Conservation (phyloP, 2,329 filamentous ascomycete genomes). For the Alternaria atra region DNA sequence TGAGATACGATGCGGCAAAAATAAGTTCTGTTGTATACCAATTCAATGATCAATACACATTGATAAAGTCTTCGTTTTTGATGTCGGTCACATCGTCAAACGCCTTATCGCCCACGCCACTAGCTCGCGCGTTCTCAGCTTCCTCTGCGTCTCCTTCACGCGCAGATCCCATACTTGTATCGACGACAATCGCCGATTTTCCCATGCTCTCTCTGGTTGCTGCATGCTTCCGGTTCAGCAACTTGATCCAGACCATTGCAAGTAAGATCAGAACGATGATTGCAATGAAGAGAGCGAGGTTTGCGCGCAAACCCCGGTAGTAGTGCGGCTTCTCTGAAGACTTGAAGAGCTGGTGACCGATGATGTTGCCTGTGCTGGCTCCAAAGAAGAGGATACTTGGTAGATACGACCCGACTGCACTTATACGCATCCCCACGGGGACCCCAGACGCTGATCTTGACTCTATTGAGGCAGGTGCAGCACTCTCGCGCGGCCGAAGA, state of each 20-base stretch:
- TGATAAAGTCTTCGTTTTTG: constrained; percentile 71
- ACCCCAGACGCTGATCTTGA: constrained; percentile 27
- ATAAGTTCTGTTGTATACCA: not conserved
- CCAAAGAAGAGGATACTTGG: constrained; percentile 71
- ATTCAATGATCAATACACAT: constrained; percentile 53
- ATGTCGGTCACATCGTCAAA: constrained; percentile 69
- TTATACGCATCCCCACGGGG: constrained; percentile 39
- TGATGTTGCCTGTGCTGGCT: constrained; percentile 71
- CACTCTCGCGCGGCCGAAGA: constrained; percentile 14
- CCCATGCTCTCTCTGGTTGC: constrained; percentile 64
- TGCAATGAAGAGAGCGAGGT: constrained; percentile 68
- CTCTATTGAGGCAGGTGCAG: constrained; percentile 3
- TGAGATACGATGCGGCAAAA: not conserved
- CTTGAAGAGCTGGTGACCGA: constrained; percentile 72
- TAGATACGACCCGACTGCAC: constrained; percentile 18
- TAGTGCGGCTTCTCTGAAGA: constrained; percentile 68
- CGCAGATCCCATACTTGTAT: constrained; percentile 66
- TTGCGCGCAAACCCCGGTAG: constrained; percentile 65
- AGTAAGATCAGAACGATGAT: constrained; percentile 63
- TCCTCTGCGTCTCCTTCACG: constrained; percentile 52
- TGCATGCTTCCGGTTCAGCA: constrained; percentile 66
- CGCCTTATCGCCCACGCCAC: constrained; percentile 56
- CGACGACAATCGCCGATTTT: constrained; percentile 66
- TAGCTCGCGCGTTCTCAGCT: constrained; percentile 33
- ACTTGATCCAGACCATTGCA: constrained; percentile 59